Evolutionary conservation across 257 asterid species (phyloP), one percentile per base, ranked within the genome.

Genomic region (Nemophila menziesii): DNA sequence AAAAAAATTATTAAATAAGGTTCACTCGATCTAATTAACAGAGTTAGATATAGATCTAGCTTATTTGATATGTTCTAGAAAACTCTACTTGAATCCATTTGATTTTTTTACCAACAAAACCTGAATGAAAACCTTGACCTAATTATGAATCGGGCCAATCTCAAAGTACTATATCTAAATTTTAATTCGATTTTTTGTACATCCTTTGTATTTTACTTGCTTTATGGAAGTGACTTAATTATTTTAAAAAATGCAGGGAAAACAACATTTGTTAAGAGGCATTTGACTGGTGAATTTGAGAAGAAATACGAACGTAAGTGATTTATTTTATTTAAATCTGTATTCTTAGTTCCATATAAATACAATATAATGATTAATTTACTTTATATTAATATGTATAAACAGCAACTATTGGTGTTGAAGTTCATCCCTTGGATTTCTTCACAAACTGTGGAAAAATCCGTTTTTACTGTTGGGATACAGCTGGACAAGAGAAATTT

Each of bases 211-310:
- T n/a, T n/a, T n/a, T n/a, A n/a, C n/a, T n/a, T n/a, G n/a, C n/a
- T n/a, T n/a, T n/a, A n/a, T n/a, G n/a, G 36, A 29, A 29, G 36
- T 29, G 12, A 2, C 12, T 3, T 29, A 29, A 10, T 29, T 29
- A 29, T 29, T 29, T 29, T 2, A 7, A 13, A 2, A 7, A 2
- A 29, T 65, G 3, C 82, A 82, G 94, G 94, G 2, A 82, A 82
- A 43, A 82, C 92, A 2, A 79, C 94, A 4, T 82, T 82, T 51
- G 94, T 82, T 62, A 82, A 82, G 60, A 79, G 94, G 71, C 94
- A 82, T 69, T 70, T 82, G 11, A 82, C 94, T 5, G 94, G 94
- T 45, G 94, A 82, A 82, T 82, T 78, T 11, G 93, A 82, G 77
- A 82, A 82, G 77, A 82, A 78, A 72, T 82, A 82, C 39, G 93